phyloP scores from a whole-genome alignment of 2,329 filamentous ascomycete species.

The Grosmannia penicillata region DNA sequence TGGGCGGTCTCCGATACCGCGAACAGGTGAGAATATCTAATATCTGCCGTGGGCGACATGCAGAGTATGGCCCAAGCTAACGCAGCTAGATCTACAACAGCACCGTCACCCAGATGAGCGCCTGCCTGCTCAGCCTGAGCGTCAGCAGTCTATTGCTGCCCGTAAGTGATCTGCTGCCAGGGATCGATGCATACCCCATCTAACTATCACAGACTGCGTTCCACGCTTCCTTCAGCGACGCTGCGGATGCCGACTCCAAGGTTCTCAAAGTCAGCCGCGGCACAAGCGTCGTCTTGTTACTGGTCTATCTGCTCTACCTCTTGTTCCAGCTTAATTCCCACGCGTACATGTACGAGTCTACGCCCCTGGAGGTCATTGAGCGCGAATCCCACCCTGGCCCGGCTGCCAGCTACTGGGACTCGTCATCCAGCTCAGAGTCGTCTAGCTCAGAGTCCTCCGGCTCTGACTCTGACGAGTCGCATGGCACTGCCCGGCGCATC shows the following conservation, averaged over 20 bases:
- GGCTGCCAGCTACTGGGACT: constrained; percentile 49
- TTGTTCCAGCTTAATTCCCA: constrained; percentile 64
- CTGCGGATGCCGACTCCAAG: constrained; percentile 35
- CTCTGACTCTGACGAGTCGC: constrained; percentile 27
- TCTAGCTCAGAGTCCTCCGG: constrained; percentile 45
- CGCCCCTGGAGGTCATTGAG: constrained; percentile 49
- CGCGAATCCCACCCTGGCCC: constrained; percentile 53
- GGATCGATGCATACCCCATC: not conserved
- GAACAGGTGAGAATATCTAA: constrained; percentile 41
- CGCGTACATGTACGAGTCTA: constrained; percentile 52
- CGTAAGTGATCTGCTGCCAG: not conserved
- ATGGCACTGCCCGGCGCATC: constrained; percentile 42
- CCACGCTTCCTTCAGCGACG: constrained; percentile 57
- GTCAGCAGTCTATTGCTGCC: constrained; percentile 25
- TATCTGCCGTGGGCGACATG: too few species aligned
- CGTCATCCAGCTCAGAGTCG: constrained; percentile 27
- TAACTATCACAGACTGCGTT: constrained; percentile 24
- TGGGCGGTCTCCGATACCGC: constrained; percentile 52
- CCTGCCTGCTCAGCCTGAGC: constrained; percentile 51
- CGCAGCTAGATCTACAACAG: constrained; percentile 47
- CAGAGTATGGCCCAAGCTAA: too few species aligned
- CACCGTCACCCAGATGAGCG: constrained; percentile 60
- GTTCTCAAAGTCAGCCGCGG: constrained; percentile 63
- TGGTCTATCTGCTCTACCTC: constrained; percentile 61
- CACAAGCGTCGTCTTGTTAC: constrained; percentile 58